phyloP scores from a whole-genome alignment of 1,284 basidiomycete species.

The Ustilago curta region DNA sequence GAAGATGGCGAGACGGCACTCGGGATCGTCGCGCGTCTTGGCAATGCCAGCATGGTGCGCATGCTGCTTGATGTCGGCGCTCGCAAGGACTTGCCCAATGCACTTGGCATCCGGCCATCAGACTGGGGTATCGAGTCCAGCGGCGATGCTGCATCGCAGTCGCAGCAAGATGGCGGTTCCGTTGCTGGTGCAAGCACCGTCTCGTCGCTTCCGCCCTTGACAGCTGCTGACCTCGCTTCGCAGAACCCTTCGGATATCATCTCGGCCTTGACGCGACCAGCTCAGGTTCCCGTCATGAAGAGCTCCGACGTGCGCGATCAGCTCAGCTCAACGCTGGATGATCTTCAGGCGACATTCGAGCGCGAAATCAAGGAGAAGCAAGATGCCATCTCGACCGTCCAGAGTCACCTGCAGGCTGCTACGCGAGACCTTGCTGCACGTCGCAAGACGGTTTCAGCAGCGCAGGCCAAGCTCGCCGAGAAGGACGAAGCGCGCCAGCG shows the following conservation, averaged over 20 bases:
- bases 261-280: constrained; percentile 69
- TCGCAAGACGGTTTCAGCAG: constrained; percentile 73
- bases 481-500: constrained; percentile 59
- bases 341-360: constrained; percentile 87
- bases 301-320: constrained; percentile 87
- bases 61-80: constrained; percentile 92
- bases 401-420: constrained; percentile 85
- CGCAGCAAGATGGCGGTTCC: constrained; percentile 27
- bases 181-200: constrained; percentile 26
- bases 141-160: constrained; percentile 25
- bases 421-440: constrained; percentile 90
- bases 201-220: constrained; percentile 40
- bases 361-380: constrained; percentile 87
- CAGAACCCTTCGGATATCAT: constrained; percentile 75
- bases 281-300: constrained; percentile 78
- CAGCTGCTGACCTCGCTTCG: constrained; percentile 56
- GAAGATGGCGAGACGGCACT: constrained; percentile 95
- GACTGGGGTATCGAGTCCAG: constrained; percentile 77
- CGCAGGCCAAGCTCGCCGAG: constrained; percentile 57
- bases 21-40: constrained; percentile 93
- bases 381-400: constrained; percentile 84
- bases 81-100: constrained; percentile 90
- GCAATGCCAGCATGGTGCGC: constrained; percentile 87
- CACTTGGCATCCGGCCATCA: constrained; percentile 88
- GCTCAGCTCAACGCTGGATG: constrained; percentile 71